Base-by-base conservation (phyloP, 2,329 filamentous ascomycete species). In the Phaeophleospora eucalypticola region DNA sequence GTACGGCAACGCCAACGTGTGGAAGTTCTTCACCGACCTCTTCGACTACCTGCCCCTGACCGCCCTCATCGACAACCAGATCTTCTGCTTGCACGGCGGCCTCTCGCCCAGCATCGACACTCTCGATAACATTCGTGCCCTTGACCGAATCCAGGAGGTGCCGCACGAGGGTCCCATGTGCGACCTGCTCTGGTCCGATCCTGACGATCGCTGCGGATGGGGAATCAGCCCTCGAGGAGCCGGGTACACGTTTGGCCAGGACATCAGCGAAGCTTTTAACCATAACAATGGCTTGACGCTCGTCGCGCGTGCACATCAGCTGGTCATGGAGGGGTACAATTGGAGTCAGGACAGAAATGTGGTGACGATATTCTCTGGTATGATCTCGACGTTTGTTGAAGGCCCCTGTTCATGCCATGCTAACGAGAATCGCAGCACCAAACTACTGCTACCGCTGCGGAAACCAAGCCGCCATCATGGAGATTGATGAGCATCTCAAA, bases 391-490 rank as follows among this genome's bases (percentile, higher is more conserved):
- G n/a, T n/a, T n/a, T n/a, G n/a, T n/a, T n/a, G n/a, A n/a, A n/a
- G n/a, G n/a, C n/a, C n/a, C n/a, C n/a, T n/a, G 36, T 36, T 34
- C 20, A 12, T 14, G 17, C 24, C n/a, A 14, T 39, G 52, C 66
- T 71, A 45, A 71, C 59, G 36, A 15, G 7, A 4, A n/a, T 20
- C n/a, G 33, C 51, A 77, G 74, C 74, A 58, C 74, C 74, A 33
- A 77, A 79, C 59, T 98, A 98, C 78, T 98, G 91, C 77, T 97
- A 98, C 79, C 83, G 93, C 69, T 98, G 93, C 67, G 93, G 93
- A 66, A 98, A 98, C 73, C 93, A 97, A 73, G 93, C 93, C 47
- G 93, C 93, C n/a, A 97, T 98, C 70, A 98, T 98, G 93, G 93
- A 97, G 73, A 98, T 98, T 70, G 93, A 97, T 59, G 93, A 98